These are phyloP conservation scores for Pholiota adiposa DNA, from an alignment of 1,284 basidiomycete species.

Conservation along the genomic window DNA sequence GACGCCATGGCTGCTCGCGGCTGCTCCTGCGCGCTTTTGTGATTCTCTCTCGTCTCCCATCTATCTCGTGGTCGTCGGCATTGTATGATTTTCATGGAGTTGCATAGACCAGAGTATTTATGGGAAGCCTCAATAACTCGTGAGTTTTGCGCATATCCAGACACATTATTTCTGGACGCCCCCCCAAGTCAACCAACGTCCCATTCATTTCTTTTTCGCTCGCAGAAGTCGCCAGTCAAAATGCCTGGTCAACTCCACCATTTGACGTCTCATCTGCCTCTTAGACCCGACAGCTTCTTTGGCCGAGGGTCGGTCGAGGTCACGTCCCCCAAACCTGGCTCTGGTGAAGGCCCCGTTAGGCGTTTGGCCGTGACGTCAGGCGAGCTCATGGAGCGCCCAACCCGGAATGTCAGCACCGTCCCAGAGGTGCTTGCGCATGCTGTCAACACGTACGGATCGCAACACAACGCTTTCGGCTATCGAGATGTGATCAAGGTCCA, in stretches of 20 bases:
- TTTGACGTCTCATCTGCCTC: constrained; percentile 14
- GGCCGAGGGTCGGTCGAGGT: constrained; percentile 64
- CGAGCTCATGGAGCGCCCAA: constrained; percentile 71
- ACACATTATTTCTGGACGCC: not conserved
- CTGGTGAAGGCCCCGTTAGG: constrained; percentile 60
- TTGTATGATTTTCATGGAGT: not conserved
- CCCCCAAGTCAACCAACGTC: not conserved
- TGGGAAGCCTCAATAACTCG: not conserved
- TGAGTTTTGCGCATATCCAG: not conserved
- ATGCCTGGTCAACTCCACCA: constrained; percentile 8
- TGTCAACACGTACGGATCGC: constrained; percentile 66
- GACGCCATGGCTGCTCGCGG: not conserved
- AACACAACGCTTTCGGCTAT: constrained; percentile 73
- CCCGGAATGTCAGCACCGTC: too few species aligned
- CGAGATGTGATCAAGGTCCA: constrained; percentile 71
- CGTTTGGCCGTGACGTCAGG: constrained; percentile 71
- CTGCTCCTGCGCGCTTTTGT: not conserved
- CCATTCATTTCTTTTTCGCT: not conserved
- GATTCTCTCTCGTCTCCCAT: not conserved
- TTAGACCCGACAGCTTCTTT: constrained; percentile 35
- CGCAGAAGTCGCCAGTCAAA: not conserved
- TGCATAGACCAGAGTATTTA: not conserved
- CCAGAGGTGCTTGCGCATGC: too few species aligned
- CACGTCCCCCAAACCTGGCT: constrained; percentile 47
- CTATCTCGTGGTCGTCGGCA: not conserved